Base-by-base conservation (phyloP, 495 filamentous ascomycete genomes). In the Tuber calosporum region DNA sequence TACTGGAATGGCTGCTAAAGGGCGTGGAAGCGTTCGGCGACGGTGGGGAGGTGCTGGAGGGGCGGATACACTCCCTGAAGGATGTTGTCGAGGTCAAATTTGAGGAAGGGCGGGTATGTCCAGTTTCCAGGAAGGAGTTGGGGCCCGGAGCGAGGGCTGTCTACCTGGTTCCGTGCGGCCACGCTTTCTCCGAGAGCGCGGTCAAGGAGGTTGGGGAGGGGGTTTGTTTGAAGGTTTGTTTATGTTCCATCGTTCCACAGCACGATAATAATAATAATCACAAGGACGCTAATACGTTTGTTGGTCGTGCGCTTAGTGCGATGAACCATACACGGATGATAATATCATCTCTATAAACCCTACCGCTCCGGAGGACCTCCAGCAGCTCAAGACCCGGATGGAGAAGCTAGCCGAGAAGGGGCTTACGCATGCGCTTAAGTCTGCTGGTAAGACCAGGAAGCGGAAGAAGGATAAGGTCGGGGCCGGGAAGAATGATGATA, bases 91-190 rank as follows among this genome's bases (percentile, higher is more conserved):
- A 96, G 82, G 87, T 99, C 69, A 91, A 91, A 72, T 93, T 97
- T 78, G 84, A 80, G 40, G 82, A 85, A 42, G 83, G 82, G 80
- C 94, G 90, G 87, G 87, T 93, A 30, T 99, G 95, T 81, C 94
- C 94, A 1, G 86, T 98, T 37, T 93, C 92, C n/a, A 87, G 89
- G 66, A 96, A 96, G 82, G 88, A 90, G 81, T 83, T 99, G 68
- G 96, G 96, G 2, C 87, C 93, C 0, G 87, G 86, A 17, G 89
- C 90, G 22, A 93, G 89, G 83, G 85, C 92, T 15, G 92, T 96
- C 26, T 99, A 98, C 82, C 80, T 99, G 8, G 93, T 97, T 22
- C 95, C 95, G 0, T 99, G 95, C 79, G 95, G 95, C 1, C 96
- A 98, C 86, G 96, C 92, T 1, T 98, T 98, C 82, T 88, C 91